phyloP scores from a whole-genome alignment of 1,139 yeast genomes.

The Kluyveromyces sp. region DNA sequence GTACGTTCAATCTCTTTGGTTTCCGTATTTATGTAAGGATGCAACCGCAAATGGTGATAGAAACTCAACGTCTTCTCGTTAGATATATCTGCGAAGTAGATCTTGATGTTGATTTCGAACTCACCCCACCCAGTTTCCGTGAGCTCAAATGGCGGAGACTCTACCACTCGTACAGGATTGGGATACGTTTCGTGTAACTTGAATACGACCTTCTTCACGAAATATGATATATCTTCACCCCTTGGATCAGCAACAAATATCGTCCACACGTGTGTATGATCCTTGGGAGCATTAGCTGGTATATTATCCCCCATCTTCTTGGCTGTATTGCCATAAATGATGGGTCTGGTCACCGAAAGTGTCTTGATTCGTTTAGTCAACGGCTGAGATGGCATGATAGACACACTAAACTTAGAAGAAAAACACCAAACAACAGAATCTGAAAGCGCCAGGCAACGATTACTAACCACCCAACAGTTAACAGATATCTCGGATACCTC shows the following conservation, averaged over 20 bases:
- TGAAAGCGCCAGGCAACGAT: neutral
- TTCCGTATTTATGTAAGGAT: conserved; percentile 57
- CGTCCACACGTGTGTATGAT: conserved; percentile 96
- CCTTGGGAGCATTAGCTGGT: conserved; percentile 70
- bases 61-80: conserved; percentile 82
- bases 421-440: neutral
- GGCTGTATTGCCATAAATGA: conserved; percentile 82
- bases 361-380: conserved; percentile 39
- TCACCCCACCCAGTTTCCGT: conserved; percentile 99
- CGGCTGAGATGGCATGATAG: conserved; percentile 13
- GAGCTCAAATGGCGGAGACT: conserved; percentile 86
- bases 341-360: conserved; percentile 75
- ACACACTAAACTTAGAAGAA: neutral
- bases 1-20: conserved; percentile 14
- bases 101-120: conserved; percentile 82
- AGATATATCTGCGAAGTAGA: conserved; percentile 78
- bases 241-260: conserved; percentile 81
- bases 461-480: no score
- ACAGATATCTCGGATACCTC: no score
- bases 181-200: conserved; percentile 92
- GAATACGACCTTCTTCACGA: conserved; percentile 85
- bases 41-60: conserved; percentile 84
- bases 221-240: conserved; percentile 73
- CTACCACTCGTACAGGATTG: conserved; percentile 75
- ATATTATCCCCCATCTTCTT: conserved; percentile 55